phyloP scores from a whole-genome alignment of 1,284 basidiomycete genomes.

The Chalciporus sp. region DNA sequence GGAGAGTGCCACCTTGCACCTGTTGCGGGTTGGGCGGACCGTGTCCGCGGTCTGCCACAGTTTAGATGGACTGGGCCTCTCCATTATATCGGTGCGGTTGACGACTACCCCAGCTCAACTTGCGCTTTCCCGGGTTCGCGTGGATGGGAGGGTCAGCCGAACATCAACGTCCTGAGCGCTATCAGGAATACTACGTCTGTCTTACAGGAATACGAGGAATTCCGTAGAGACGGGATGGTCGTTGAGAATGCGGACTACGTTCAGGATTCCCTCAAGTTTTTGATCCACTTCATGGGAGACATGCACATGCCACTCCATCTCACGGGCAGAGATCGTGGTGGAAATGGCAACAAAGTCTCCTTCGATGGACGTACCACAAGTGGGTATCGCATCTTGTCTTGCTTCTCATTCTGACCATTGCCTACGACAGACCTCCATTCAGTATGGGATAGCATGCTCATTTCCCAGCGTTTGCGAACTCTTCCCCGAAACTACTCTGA shows the following conservation, averaged over 20 bases:
- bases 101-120: conserved; percentile 74
- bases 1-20: conserved; percentile 71
- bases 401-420: background rate
- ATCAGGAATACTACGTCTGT: conserved; percentile 74
- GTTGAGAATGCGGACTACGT: conserved; percentile 25
- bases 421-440: conserved; percentile 70
- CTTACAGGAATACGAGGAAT: conserved; percentile 48
- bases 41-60: conserved; percentile 52
- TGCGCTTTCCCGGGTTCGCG: conserved; percentile 78
- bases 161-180: conserved; percentile 74
- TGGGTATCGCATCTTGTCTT: conserved; percentile 34
- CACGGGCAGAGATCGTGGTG: conserved; percentile 82
- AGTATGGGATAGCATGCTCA: conserved; percentile 83
- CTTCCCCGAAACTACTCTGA: conserved; percentile 75
- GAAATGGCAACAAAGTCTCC: conserved; percentile 73
- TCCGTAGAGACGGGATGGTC: conserved; percentile 16
- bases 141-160: conserved; percentile 74
- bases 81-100: conserved; percentile 76
- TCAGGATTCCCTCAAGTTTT: conserved; percentile 73
- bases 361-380: conserved; percentile 73
- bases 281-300: conserved; percentile 90
- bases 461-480: conserved; percentile 79
- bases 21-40: conserved; percentile 88
- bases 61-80: conserved; percentile 69
- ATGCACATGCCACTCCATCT: conserved; percentile 92